These are phyloP conservation scores for Phialocephala sp. DNA, from an alignment of 2,329 filamentous ascomycete genomes.

Conservation along the genomic window DNA sequence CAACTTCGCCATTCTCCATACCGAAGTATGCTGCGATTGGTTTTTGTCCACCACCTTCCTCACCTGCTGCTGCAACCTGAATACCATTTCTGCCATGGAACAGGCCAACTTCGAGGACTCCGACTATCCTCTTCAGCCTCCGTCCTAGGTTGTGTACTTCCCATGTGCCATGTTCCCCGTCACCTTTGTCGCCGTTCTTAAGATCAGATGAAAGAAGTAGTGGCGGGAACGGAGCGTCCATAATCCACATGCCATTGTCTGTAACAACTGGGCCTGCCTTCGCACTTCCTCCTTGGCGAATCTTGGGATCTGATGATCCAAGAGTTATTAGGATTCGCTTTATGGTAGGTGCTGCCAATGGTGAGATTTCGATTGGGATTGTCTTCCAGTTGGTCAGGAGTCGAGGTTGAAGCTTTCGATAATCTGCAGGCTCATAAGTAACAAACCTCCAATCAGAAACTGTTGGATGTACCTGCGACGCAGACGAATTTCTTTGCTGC, in stretches of 20 bases:
- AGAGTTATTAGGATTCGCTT: slow-evolving; percentile 73
- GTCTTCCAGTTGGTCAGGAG: slow-evolving; percentile 79
- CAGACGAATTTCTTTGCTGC: slow-evolving; percentile 85
- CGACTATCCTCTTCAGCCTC: slow-evolving; percentile 79
- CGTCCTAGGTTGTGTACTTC: slow-evolving; percentile 77
- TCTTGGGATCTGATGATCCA: slow-evolving; percentile 71
- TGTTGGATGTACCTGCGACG: slow-evolving; percentile 68
- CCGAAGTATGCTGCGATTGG: slow-evolving; percentile 96
- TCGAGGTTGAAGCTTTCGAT: slow-evolving; percentile 82
- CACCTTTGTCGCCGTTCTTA: slow-evolving; percentile 50
- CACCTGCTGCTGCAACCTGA: slow-evolving; percentile 65
- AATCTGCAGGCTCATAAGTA: slow-evolving; percentile 61
- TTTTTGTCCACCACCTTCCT: slow-evolving; percentile 77
- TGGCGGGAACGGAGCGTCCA: slow-evolving; percentile 86
- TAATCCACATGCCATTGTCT: slow-evolving; percentile 86
- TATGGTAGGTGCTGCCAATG: slow-evolving; percentile 79
- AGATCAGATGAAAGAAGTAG: slow-evolving; percentile 68
- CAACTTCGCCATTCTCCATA: slow-evolving; percentile 75
- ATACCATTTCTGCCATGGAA: slow-evolving; percentile 84
- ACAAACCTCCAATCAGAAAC: background rate
- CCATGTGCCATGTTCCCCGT: slow-evolving; percentile 73
- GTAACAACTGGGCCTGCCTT: slow-evolving; percentile 87
- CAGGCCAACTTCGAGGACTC: slow-evolving; percentile 89
- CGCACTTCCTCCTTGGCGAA: slow-evolving; percentile 74
- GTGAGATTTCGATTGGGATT: slow-evolving; percentile 93